A percentile compares a stretch with the other conserved stretches of the same genome.
These are phyloP conservation scores for Camellia japonica DNA, from an alignment of 148 eudicot genomes.

Conservation along the genomic window DNA sequence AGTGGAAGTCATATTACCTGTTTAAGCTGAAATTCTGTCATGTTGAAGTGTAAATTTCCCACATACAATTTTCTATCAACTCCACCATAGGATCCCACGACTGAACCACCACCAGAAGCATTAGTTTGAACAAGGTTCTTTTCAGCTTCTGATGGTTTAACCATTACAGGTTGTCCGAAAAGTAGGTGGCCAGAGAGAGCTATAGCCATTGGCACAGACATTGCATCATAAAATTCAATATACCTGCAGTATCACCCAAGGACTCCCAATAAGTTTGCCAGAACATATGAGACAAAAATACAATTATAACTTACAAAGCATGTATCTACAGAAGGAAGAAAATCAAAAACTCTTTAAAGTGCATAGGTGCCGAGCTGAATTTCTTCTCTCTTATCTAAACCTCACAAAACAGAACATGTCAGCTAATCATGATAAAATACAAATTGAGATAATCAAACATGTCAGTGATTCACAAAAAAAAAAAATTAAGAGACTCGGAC, in stretches of 20 bases:
- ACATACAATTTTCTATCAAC: slow-evolving; percentile 93
- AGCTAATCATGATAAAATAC: slow-evolving; percentile 17
- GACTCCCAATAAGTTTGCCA: slow-evolving; percentile 21
- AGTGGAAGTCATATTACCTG: slow-evolving; percentile 15
- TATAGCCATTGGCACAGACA: slow-evolving; percentile 99
- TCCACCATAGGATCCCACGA: slow-evolving; percentile 86
- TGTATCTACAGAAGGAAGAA: slow-evolving; percentile 28
- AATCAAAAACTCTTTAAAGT: slow-evolving; percentile 32
- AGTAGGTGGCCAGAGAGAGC: slow-evolving; percentile 88
- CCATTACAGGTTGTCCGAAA: slow-evolving; percentile 97
- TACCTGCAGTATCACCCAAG: slow-evolving; percentile 54
- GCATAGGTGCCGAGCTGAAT: slow-evolving; percentile 40
- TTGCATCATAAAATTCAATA: slow-evolving; percentile 85
- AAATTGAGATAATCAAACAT: background rate
- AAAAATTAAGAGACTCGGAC: background rate
- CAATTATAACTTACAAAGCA: slow-evolving; percentile 39
- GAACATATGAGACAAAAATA: slow-evolving; percentile 10
- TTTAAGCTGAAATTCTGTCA: slow-evolving; percentile 85
- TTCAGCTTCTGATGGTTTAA: slow-evolving; percentile 98
- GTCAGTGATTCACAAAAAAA: background rate
- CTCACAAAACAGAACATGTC: slow-evolving; percentile 35
- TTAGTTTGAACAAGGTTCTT: slow-evolving; percentile 97
- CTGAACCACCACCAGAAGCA: slow-evolving; percentile 58
- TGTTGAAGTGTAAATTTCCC: slow-evolving; percentile 93
- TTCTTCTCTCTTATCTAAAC: slow-evolving; percentile 46